Percentiles rank a stretch among this genome's conserved stretches.
Conservation (phyloP, 2,329 filamentous ascomycete species). For the Xylariaceae sp. region DNA sequence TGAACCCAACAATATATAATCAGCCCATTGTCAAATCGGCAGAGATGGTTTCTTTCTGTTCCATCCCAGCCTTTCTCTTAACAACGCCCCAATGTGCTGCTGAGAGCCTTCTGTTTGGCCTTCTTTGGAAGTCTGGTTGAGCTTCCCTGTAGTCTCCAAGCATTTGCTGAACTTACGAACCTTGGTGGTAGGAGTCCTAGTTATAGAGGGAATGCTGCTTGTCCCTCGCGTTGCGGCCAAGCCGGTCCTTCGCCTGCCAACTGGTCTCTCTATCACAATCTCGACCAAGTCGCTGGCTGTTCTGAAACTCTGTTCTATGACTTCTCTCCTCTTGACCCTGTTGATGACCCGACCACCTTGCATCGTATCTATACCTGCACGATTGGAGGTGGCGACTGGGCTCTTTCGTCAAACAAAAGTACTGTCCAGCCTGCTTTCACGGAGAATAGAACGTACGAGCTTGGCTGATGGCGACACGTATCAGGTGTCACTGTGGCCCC, state of each 20-base stretch:
- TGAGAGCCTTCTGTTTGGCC: conserved; percentile 1
- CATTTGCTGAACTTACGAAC: not conserved
- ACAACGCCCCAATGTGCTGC: not conserved
- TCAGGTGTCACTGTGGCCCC: not conserved
- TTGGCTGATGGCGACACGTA: conserved; percentile 1
- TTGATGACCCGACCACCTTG: not conserved
- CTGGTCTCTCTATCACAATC: conserved; percentile 4
- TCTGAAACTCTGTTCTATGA: conserved; percentile 1
- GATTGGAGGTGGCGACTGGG: not conserved
- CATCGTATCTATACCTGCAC: conserved; percentile 2
- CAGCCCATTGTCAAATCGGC: not conserved
- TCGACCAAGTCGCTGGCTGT: conserved; percentile 2
- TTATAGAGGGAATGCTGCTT: conserved; percentile 1
- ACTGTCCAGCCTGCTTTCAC: not conserved
- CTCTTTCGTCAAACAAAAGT: not conserved
- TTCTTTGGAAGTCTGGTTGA: conserved; percentile 1
- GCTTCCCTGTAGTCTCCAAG: not conserved
- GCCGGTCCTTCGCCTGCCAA: not conserved
- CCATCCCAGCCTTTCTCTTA: not conserved
- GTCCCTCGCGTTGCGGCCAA: conserved; percentile 1
- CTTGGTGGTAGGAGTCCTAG: conserved; percentile 1
- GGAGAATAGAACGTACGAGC: conserved; percentile 1
- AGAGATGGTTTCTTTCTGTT: not conserved
- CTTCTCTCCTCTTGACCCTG: conserved; percentile 2
- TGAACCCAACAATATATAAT: not conserved